Evolutionary conservation across 2,329 filamentous ascomycete species (phyloP), one percentile per base, ranked within the genome.

Genomic region (Botrytis galanthina): DNA sequence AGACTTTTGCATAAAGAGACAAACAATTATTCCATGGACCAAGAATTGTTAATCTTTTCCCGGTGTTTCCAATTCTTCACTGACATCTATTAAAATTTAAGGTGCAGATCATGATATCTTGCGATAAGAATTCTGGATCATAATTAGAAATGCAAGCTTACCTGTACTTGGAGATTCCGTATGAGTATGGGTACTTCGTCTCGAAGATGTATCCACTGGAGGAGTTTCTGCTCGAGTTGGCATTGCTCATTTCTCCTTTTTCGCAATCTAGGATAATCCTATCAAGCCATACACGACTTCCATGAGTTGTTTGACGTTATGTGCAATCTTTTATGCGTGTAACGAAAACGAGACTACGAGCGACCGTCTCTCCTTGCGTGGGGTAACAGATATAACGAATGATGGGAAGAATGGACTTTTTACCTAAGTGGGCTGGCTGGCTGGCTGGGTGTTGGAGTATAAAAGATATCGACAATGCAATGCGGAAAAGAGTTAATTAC

Each of bases 211-310:
- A 70, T 72, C 70, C 63, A 60, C 71, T 14, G 71, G 63, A 63
- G 64, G 72, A 62, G 69, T 72, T 75, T 71, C 32, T 77, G 73
- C 72, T 71, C 69, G 75, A 76, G 57, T 73, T 70, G 63, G 73
- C 75, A 77, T 76, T 72, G 71, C 75, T 77, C 75, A 77, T 76
- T 63, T 77, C 74, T 76, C 74, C 72, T 72, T 70, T 70, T 70
- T 37, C 64, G 26, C 51, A 51, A 69, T n/a, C 71, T 69, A 72
- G 71, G 71, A 72, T 72, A 32, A 69, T 39, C 62, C 71, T 69
- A 72, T 68, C 22, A 60, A 67, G 48, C 48, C 37, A 71, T 68
- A 10, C 71, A 72, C 62, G 32, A 72, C 37, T 69, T 69, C 71
- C 71, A 72, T 72, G 54, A 60, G 54, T 32, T 57, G 71, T 46